Evolutionary conservation across 805 yeast genomes (phyloP), one percentile per base, ranked within the genome.

Genomic region (Teunomyces pallodes): DNA sequence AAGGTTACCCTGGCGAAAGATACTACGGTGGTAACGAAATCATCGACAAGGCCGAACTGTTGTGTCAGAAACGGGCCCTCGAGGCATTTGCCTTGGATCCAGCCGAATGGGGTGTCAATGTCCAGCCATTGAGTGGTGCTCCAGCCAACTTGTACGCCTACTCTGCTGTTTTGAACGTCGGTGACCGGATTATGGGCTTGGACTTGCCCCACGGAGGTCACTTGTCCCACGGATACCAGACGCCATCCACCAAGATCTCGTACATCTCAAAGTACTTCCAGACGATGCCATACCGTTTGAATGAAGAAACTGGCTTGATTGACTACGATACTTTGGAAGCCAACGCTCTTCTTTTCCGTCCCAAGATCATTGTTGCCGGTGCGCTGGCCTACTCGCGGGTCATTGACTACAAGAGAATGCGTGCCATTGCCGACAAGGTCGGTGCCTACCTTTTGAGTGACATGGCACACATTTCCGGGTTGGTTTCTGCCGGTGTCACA

Each of bases 131-230:
- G 61, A 87, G 96, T 26, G 99, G 99, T 50, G 90, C 99, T 17
- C 98, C 98, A 55, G 99, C 99, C 49, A 94, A 94, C 76, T 80
- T 94, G 69, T 92, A 94, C 69, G 98, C 91, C 42, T 94, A 94
- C 76, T 91, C 89, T 66, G 97, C 98, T 38, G 76, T 94, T 57
- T 82, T 94, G 86, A 88, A 87, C 64, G 96, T 94, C 52, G 96
- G 90, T 66, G 99, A 92, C 62, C 86, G 99, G 74, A 75, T 94
- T 60, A 94, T 94, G 99, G 99, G 99, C 60, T 82, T 94, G 57
- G 97, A 92, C 66, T 79, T 94, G 66, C 99, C 99, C 59, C 98
- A 94, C 64, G 99, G 99, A 64, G 99, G 99, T 62, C 99, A 94
- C 71, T 80, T 94, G 70, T 90, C 97, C 47, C 99, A 94, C 73